Evolutionary conservation across 2,329 filamentous ascomycete species (phyloP).

Genomic region (Pleomassaria siparia): DNA sequence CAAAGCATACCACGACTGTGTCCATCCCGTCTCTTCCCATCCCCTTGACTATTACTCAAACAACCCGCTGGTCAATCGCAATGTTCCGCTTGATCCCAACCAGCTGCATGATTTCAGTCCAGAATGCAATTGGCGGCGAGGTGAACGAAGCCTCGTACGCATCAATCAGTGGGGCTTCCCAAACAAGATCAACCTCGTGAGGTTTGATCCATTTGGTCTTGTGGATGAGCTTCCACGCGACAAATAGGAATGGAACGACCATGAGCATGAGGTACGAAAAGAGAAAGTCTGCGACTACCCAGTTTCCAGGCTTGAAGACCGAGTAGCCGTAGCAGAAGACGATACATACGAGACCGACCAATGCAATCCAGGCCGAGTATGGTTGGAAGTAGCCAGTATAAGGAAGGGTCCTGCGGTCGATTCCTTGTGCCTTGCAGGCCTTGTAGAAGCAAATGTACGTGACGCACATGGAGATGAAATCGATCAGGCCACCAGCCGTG

Average conservation of each 20-base stretch:
- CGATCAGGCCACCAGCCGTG: constrained; percentile 65
- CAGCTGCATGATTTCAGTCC: constrained; percentile 41
- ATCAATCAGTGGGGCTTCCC: constrained; percentile 44
- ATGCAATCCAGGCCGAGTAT: constrained; percentile 53
- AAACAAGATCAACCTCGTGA: constrained; percentile 51
- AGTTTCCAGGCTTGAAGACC: constrained; percentile 51
- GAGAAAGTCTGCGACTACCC: constrained; percentile 54
- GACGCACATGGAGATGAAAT: constrained; percentile 54
- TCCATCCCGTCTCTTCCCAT: background rate
- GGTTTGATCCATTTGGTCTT: constrained; percentile 58
- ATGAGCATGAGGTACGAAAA: constrained; percentile 57
- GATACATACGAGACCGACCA: constrained; percentile 52
- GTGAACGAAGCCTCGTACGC: constrained; percentile 47
- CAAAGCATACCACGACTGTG: background rate
- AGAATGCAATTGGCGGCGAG: constrained; percentile 37
- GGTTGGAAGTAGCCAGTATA: constrained; percentile 52
- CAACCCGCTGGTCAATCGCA: background rate
- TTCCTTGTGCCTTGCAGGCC: constrained; percentile 51
- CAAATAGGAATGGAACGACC: constrained; percentile 56
- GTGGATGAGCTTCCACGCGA: constrained; percentile 66
- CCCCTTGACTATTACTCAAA: background rate
- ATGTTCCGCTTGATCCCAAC: constrained; percentile 20
- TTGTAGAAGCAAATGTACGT: constrained; percentile 63
- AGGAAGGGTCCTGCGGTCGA: constrained; percentile 53
- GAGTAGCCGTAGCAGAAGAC: constrained; percentile 58